A percentile compares a stretch with the other conserved stretches of the same genome.
Conservation (phyloP, 805 yeast genomes). For the Myxozyma nipponensis region DNA sequence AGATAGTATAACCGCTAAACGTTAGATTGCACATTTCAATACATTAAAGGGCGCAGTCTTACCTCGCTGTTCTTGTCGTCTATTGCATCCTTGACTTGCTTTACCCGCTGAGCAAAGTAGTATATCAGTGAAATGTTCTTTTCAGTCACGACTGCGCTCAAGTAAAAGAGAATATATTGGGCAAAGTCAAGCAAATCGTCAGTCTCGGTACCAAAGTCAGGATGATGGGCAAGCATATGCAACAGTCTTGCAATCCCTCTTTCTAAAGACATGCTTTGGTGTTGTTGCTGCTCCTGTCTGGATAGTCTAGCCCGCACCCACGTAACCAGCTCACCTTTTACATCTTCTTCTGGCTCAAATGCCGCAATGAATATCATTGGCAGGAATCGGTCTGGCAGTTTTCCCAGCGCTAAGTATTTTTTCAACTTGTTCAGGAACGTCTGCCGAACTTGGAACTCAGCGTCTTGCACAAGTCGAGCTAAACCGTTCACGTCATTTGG, state of each 20-base stretch:
- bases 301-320: slow-evolving; percentile 66
- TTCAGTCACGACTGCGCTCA: slow-evolving; percentile 56
- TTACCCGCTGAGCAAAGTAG: slow-evolving; percentile 72
- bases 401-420: slow-evolving; percentile 47
- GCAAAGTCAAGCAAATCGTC: slow-evolving; percentile 43
- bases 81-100: slow-evolving; percentile 65
- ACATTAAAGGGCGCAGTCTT: slow-evolving; percentile 6
- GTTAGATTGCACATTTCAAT: background rate
- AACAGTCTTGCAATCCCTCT: slow-evolving; percentile 62
- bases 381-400: slow-evolving; percentile 60
- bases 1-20: slow-evolving; percentile 53
- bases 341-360: slow-evolving; percentile 58
- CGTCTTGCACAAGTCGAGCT: slow-evolving; percentile 64
- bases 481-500: slow-evolving; percentile 52
- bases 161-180: slow-evolving; percentile 56
- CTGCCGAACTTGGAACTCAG: slow-evolving; percentile 52
- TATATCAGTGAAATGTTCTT: slow-evolving; percentile 70
- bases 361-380: slow-evolving; percentile 71
- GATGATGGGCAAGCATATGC: slow-evolving; percentile 70
- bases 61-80: slow-evolving; percentile 39
- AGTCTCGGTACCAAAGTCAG: slow-evolving; percentile 44
- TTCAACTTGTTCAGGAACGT: slow-evolving; percentile 50
- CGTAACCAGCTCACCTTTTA: slow-evolving; percentile 52
- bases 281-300: slow-evolving; percentile 32
- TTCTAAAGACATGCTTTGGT: slow-evolving; percentile 52